Conservation (phyloP, 352 stramenopile species). For the Thraustochytrium striatum region DNA sequence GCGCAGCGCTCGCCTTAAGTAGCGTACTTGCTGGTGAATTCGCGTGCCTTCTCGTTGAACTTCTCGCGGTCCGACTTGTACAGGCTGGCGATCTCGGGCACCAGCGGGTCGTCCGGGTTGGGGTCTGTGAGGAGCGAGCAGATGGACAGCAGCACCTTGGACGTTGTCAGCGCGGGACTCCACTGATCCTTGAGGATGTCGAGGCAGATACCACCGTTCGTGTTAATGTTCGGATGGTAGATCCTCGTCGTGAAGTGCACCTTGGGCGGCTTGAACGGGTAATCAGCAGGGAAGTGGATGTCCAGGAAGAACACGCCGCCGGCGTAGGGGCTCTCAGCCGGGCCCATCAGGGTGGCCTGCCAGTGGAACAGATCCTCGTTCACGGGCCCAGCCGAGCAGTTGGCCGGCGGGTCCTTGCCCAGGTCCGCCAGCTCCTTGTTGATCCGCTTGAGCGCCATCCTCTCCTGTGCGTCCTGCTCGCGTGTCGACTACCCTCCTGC, state of each 20-base stretch:
- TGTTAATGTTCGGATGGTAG: constrained; percentile 99
- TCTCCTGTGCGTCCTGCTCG: neutral
- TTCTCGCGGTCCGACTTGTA: constrained; percentile 82
- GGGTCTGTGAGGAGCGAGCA: constrained; percentile 97
- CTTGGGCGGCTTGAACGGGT: constrained; percentile 97
- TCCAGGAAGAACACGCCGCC: constrained; percentile 93
- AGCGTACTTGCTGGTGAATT: constrained; percentile 53
- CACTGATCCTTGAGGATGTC: constrained; percentile 99
- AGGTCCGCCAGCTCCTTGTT: constrained; percentile 93
- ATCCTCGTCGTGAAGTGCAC: constrained; percentile 96
- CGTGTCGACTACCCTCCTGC: no score
- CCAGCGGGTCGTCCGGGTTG: constrained; percentile 98
- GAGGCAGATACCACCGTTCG: constrained; percentile 98
- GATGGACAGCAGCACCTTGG: constrained; percentile 98
- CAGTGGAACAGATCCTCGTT: constrained; percentile 95
- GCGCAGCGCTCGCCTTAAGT: no score
- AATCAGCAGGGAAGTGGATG: constrained; percentile 93
- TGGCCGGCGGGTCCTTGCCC: constrained; percentile 88
- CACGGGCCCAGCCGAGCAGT: constrained; percentile 95
- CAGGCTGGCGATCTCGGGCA: constrained; percentile 89
- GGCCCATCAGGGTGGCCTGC: constrained; percentile 94
- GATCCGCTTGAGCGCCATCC: constrained; percentile 49
- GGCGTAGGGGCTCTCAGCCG: constrained; percentile 88
- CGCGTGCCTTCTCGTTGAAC: constrained; percentile 50
- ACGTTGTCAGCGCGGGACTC: constrained; percentile 97